Conservation (phyloP, 2,329 filamentous ascomycete genomes). For the Phialophora expanda region DNA sequence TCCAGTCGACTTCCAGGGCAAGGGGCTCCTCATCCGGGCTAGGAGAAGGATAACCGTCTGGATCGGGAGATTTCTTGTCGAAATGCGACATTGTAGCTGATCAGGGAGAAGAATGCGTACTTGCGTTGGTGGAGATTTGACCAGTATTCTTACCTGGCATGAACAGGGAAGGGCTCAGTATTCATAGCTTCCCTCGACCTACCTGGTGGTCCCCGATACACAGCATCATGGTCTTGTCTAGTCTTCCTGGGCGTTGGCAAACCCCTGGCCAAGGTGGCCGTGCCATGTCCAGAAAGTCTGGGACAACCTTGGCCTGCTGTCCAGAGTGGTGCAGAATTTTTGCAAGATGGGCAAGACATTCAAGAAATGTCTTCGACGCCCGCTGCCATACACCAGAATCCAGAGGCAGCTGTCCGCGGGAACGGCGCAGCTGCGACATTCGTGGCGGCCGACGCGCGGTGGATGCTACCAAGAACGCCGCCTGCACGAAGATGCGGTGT, state of each 20-base stretch:
- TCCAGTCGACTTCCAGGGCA: slow-evolving; percentile 29
- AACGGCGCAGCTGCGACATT: neutral
- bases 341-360: neutral
- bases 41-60: slow-evolving; percentile 21
- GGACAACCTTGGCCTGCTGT: neutral
- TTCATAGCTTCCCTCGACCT: slow-evolving; percentile 3
- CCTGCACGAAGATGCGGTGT: neutral
- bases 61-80: neutral
- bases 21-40: slow-evolving; percentile 23
- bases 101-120: neutral
- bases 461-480: neutral
- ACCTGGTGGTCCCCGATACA: neutral
- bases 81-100: neutral
- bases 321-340: neutral
- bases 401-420: neutral
- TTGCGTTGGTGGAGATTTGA: neutral
- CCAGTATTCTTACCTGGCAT: neutral
- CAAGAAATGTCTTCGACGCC: slow-evolving; percentile 1
- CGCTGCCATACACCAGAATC: neutral
- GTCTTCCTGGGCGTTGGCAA: neutral
- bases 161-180: neutral
- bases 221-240: neutral
- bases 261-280: neutral
- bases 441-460: neutral
- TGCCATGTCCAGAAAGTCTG: slow-evolving; percentile 4